These are phyloP conservation scores for Gaultheria prostrata DNA, from an alignment of 148 eudicot genomes.

Conservation along the genomic window DNA sequence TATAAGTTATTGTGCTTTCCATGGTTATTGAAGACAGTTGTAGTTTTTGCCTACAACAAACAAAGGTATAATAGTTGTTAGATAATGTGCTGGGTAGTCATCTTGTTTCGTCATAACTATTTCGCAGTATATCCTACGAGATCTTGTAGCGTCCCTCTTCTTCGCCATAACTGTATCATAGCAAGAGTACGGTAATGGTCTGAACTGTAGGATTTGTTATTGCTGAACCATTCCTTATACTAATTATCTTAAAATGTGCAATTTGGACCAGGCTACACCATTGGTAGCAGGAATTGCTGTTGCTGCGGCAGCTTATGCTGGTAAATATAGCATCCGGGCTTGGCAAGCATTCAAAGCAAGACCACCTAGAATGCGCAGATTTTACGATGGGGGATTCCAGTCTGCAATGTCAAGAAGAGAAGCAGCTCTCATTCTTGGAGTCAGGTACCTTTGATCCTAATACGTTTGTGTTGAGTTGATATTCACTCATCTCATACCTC, in stretches of 20 bases:
- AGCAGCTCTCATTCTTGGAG: conserved; percentile 80
- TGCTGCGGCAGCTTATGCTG: conserved; percentile 69
- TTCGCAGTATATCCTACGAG: too few species aligned
- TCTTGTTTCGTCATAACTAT: neutral
- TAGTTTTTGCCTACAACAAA: neutral
- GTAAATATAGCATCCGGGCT: conserved; percentile 67
- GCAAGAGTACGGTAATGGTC: too few species aligned
- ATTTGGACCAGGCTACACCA: conserved; percentile 42
- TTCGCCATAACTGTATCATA: too few species aligned
- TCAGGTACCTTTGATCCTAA: conserved; percentile 29
- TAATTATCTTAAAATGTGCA: neutral
- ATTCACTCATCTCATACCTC: neutral
- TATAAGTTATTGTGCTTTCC: neutral
- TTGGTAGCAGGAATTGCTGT: conserved; percentile 60
- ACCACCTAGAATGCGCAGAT: conserved; percentile 60
- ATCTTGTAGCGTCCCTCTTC: too few species aligned
- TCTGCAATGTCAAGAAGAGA: conserved; percentile 73
- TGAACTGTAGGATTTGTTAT: too few species aligned
- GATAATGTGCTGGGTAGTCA: neutral
- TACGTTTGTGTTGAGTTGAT: neutral
- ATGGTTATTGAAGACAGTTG: neutral
- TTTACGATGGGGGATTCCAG: conserved; percentile 80
- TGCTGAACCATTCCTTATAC: neutral
- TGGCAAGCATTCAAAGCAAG: conserved; percentile 88
- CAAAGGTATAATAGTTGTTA: neutral